Conservation (phyloP, 2,329 filamentous ascomycete genomes). For the Trichoderma sp. region DNA sequence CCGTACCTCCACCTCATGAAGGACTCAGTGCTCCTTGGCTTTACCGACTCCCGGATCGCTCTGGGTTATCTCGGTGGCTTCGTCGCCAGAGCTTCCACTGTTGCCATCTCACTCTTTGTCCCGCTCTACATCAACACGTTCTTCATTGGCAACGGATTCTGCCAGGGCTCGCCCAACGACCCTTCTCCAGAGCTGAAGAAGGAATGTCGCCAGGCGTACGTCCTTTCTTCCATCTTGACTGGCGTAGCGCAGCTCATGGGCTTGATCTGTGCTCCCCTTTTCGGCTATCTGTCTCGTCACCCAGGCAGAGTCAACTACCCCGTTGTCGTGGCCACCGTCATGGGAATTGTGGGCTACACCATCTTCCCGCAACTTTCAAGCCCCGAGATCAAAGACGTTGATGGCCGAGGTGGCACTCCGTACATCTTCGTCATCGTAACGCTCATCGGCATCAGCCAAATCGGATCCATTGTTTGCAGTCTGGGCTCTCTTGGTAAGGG, state of each 20-base stretch:
- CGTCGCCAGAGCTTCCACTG: conserved; percentile 90
- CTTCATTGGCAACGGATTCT: conserved; percentile 81
- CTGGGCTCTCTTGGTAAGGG: conserved; percentile 85
- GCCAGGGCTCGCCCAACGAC: conserved; percentile 67
- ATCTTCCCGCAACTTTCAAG: conserved; percentile 75
- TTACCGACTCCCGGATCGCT: conserved; percentile 76
- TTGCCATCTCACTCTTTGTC: conserved; percentile 93
- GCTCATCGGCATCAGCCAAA: conserved; percentile 88
- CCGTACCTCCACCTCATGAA: conserved; percentile 65
- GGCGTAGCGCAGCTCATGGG: conserved; percentile 88
- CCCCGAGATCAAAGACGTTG: conserved; percentile 69
- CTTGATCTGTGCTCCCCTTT: conserved; percentile 80
- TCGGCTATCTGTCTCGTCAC: conserved; percentile 81
- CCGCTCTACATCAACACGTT: conserved; percentile 91
- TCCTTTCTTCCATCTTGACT: conserved; percentile 83
- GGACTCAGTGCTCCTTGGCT: conserved; percentile 69
- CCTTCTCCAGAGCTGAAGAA: conserved; percentile 76
- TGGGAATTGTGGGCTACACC: conserved; percentile 79
- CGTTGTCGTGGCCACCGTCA: conserved; percentile 69
- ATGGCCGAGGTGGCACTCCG: conserved; percentile 68
- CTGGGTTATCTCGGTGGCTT: conserved; percentile 93
- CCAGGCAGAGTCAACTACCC: conserved; percentile 71
- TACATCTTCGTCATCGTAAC: conserved; percentile 76
- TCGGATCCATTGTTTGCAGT: conserved; percentile 94
- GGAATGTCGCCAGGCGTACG: conserved; percentile 83